These are phyloP conservation scores for Conidiobolus incongruus DNA, from an alignment of 371 early-diverging fungal species.

Conservation along the genomic window DNA sequence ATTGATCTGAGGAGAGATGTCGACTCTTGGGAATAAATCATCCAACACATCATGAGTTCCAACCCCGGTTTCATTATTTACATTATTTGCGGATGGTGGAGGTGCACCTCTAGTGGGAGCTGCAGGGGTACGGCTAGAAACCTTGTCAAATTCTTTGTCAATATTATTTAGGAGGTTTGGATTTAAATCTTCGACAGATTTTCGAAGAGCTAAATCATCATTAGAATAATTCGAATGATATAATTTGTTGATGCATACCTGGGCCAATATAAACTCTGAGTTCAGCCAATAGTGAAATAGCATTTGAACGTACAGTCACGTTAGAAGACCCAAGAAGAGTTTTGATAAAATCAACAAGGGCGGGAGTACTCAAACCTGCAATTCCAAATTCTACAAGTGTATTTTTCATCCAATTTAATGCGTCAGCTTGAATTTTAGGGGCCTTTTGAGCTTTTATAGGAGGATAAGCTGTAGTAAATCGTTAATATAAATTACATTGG, in stretches of 20 bases:
- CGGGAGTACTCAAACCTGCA: conserved; percentile 40
- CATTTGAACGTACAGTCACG: conserved; percentile 54
- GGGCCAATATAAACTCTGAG: conserved; percentile 67
- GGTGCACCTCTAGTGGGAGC: conserved; percentile 29
- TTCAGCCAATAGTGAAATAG: conserved; percentile 53
- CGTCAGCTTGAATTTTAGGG: conserved; percentile 76
- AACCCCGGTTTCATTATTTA: conserved; percentile 7
- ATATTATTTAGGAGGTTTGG: conserved; percentile 53
- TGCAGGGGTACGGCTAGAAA: conserved; percentile 50
- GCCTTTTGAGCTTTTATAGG: conserved; percentile 57
- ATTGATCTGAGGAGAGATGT: conserved; percentile 34
- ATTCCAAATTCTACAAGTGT: conserved; percentile 74
- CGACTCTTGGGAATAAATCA: conserved; percentile 68
- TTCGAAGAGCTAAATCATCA: conserved; percentile 13
- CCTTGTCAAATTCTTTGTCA: conserved; percentile 81
- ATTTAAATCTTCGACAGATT: conserved; percentile 67
- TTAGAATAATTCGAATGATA: background rate
- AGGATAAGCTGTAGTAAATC: conserved; percentile 24
- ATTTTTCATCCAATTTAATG: conserved; percentile 56
- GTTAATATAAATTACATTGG: background rate
- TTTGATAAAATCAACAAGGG: conserved; percentile 70
- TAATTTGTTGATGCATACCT: conserved; percentile 14
- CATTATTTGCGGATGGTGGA: background rate
- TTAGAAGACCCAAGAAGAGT: conserved; percentile 52
- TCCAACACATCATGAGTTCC: conserved; percentile 37